These are phyloP conservation scores for Candida ascalaphidarum DNA, from an alignment of 805 yeast genomes.

Conservation along the genomic window DNA sequence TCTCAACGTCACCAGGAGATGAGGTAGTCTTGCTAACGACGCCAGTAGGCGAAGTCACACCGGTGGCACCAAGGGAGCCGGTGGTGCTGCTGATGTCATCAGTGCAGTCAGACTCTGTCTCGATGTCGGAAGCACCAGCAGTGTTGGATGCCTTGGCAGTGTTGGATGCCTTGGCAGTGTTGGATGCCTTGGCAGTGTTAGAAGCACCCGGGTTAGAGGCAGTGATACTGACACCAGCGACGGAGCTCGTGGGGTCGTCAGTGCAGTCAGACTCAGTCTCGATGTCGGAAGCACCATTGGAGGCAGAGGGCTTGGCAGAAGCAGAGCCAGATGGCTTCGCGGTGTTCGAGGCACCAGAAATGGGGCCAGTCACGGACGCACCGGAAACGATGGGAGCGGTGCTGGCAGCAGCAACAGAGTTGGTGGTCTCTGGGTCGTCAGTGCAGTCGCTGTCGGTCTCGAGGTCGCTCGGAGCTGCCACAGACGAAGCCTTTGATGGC, in stretches of 20 bases:
- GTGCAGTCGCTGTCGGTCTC: conserved; percentile 1
- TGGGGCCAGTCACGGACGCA: not conserved
- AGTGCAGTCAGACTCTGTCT: conserved; percentile 5
- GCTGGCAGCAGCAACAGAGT: not conserved
- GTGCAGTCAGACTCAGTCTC: conserved; percentile 1
- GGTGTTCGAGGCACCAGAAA: not conserved
- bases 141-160: no score
- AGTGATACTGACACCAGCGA: not conserved
- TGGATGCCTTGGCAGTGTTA: not conserved
- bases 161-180: not conserved
- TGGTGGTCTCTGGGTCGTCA: conserved; percentile 4
- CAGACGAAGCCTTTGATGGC: conserved; percentile 5
- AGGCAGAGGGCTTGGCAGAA: conserved; percentile 1
- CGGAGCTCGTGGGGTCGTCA: conserved; percentile 1
- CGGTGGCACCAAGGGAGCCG: conserved; percentile 1
- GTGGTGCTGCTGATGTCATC: conserved; percentile 1
- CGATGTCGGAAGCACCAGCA: conserved; percentile 5
- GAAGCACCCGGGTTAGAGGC: not conserved
- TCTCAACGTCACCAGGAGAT: conserved; percentile 1
- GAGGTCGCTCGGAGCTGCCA: conserved; percentile 3
- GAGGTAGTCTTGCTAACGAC: not conserved
- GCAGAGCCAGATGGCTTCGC: conserved; percentile 1
- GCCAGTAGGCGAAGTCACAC: conserved; percentile 1
- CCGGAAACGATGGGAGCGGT: conserved; percentile 1
- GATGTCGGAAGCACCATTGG: conserved; percentile 1